phyloP scores from a whole-genome alignment of 305 asterid genomes.

The Plantago coronopus region DNA sequence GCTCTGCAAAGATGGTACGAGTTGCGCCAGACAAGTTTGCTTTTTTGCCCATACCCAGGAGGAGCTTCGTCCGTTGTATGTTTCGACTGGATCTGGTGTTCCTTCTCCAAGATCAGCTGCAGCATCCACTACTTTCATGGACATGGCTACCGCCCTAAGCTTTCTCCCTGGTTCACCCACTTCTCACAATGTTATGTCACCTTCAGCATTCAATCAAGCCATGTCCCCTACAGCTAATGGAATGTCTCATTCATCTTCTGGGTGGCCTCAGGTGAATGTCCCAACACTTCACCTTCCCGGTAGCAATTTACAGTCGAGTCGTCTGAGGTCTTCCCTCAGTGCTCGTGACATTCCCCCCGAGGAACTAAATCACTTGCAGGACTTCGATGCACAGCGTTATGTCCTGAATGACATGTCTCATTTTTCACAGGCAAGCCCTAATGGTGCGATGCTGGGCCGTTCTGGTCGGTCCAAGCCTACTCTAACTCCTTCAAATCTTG shows the following conservation, averaged over 20 bases:
- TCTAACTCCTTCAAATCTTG: slow-evolving; percentile 76
- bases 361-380: slow-evolving; percentile 36
- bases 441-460: slow-evolving; percentile 38
- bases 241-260: slow-evolving; percentile 37
- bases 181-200: slow-evolving; percentile 47
- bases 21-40: slow-evolving; percentile 61
- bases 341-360: slow-evolving; percentile 62
- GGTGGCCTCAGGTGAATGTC: slow-evolving; percentile 64
- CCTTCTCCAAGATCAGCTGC: slow-evolving; percentile 61
- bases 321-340: slow-evolving; percentile 61
- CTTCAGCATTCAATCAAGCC: slow-evolving; percentile 44
- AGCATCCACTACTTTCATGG: slow-evolving; percentile 54
- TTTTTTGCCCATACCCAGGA: slow-evolving; percentile 64
- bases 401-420: slow-evolving; percentile 36
- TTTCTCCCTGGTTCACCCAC: slow-evolving; percentile 66
- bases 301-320: slow-evolving; percentile 69
- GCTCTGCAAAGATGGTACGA: slow-evolving; percentile 59
- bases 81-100: slow-evolving; percentile 63
- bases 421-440: slow-evolving; percentile 41
- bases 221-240: slow-evolving; percentile 61
- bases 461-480: slow-evolving; percentile 51
- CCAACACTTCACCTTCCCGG: slow-evolving; percentile 66
- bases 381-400: slow-evolving; percentile 43
- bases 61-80: slow-evolving; percentile 67
- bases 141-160: slow-evolving; percentile 60